Base-by-base conservation (phyloP, 495 filamentous ascomycete genomes). In the Penicillium bialowiezense region DNA sequence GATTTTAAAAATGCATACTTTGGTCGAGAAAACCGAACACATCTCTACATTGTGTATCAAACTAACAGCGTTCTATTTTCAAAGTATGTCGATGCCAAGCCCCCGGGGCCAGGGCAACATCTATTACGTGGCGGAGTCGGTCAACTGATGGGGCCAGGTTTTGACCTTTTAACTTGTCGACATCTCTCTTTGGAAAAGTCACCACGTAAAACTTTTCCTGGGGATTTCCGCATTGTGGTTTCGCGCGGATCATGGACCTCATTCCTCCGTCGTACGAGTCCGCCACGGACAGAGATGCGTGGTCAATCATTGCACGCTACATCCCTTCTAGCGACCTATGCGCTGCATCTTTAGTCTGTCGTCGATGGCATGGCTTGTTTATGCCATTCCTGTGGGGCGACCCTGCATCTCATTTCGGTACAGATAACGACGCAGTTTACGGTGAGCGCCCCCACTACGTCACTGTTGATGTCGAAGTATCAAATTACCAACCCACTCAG, bases 351-450 rank as follows among this genome's bases (percentile, higher is more conserved):
- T 59, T 84, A 28, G 83, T 84, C 15, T 81, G 75, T 58, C 75
- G 62, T 38, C 67, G 70, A 63, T 83, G 83, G 79, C 79, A 85
- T 60, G 56, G 63, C 37, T 65, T 80, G n/a, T 84, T 86, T 44
- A 70, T 76, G 54, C 80, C 82, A 1, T 76, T 76, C 52, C 66
- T 87, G 0, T 87, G 84, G 84, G 82, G 82, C n/a, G 73, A 81
- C 56, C 84, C 84, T 21, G 80, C 78, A 0, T 80, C 81, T 19
- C 79, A 83, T 53, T 87, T 86, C 59, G 81, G 80, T 24, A 76
- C 71, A 10, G 75, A 83, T 14, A 81, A 82, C 58, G 83, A 86
- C 57, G 76, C 75, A 5, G 80, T 85, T 34, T 87, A 83, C 54
- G 73, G 78, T 81, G 68, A 54, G 60, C 20, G 10, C 10, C n/a